These are phyloP conservation scores for Aspergillus melleus DNA, from an alignment of 2,329 filamentous ascomycete species.

Conservation along the genomic window DNA sequence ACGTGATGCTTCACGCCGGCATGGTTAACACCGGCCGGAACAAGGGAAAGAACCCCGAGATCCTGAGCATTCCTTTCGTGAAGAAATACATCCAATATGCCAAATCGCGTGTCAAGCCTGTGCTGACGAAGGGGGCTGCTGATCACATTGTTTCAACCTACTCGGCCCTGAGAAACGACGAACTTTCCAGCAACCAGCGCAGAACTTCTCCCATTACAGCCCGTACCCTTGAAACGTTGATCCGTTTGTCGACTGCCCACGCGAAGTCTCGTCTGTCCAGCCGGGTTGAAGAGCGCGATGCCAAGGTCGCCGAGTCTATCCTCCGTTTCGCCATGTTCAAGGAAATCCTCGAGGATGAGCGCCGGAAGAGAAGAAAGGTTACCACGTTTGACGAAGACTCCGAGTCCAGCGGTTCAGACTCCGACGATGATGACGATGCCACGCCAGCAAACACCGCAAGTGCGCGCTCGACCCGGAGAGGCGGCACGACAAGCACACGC, in stretches of 20 bases:
- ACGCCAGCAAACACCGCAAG: constrained; percentile 30
- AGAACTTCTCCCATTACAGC: constrained; percentile 94
- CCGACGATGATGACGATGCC: constrained; percentile 29
- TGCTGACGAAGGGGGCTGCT: constrained; percentile 85
- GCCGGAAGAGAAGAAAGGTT: constrained; percentile 79
- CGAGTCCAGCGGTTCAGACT: constrained; percentile 43
- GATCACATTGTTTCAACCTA: constrained; percentile 91
- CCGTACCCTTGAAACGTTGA: constrained; percentile 95
- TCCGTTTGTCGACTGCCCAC: constrained; percentile 93
- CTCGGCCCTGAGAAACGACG: constrained; percentile 89
- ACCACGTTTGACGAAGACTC: constrained; percentile 65
- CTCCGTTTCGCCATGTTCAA: constrained; percentile 96
- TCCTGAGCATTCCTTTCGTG: constrained; percentile 95
- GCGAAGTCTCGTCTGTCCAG: constrained; percentile 88
- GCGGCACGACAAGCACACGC: constrained; percentile 33
- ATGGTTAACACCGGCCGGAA: constrained; percentile 78
- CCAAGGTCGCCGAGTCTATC: constrained; percentile 82
- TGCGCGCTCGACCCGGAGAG: constrained; percentile 34
- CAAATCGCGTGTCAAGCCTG: constrained; percentile 84
- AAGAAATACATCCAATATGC: constrained; percentile 99
- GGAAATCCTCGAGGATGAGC: constrained; percentile 77
- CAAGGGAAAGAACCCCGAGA: constrained; percentile 74
- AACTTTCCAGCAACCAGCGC: constrained; percentile 90
- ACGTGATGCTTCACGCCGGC: constrained; percentile 91
- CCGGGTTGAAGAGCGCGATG: constrained; percentile 86